Base-by-base conservation (phyloP, 1,284 basidiomycete species). In the Cutaneotrichosporon sp. region DNA sequence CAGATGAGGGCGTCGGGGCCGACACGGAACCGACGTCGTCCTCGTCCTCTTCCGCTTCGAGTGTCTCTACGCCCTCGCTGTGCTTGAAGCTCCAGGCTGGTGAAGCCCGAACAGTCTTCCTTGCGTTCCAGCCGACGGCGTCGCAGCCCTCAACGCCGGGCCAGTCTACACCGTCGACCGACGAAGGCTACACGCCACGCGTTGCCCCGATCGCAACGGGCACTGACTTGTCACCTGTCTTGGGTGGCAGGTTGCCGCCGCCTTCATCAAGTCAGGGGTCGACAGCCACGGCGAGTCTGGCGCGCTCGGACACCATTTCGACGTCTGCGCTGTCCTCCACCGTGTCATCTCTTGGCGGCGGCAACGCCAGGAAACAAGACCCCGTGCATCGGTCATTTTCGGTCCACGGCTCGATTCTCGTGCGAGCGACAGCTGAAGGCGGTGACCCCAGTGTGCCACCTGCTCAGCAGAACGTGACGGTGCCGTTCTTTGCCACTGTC, bases 401-500 rank as follows among this genome's bases (percentile, higher is more conserved):
- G 2, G 67, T 72, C 8, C 72, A 74, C 52, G 72, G 70, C 21
- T 67, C 65, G 3, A 66, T 74, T 45, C 51, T 63, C 37, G 58
- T 74, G 33, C 66, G 62, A 35, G 70, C 70, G 4, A 58, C 64
- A 40, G 51, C 62, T 2, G 22, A 37, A 14, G 33, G 33, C 17
- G 22, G 26, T 8, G 43, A 39, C 18, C 36, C 46, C 39, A 42
- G 44, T 2, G 43, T 52, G 21, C 40, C 40, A 20, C 43, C 45
- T 13, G 47, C 51, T 1, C 40, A 50, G 30, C 46, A 74, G 46
- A 61, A 57, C 43, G 26, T 73, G 54, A 60, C 56, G 17, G 51
- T 74, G 1, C 72, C 72, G 1, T 70, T 73, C 55, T 71, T 69
- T 51, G 72, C 72, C 4, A 70, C 70, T 4, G 66, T 74, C 36